Percentiles rank a stretch among this genome's conserved stretches.
Evolutionary conservation across 2,329 filamentous ascomycete genomes (phyloP).

Genomic region (Xylariaceae sp.): DNA sequence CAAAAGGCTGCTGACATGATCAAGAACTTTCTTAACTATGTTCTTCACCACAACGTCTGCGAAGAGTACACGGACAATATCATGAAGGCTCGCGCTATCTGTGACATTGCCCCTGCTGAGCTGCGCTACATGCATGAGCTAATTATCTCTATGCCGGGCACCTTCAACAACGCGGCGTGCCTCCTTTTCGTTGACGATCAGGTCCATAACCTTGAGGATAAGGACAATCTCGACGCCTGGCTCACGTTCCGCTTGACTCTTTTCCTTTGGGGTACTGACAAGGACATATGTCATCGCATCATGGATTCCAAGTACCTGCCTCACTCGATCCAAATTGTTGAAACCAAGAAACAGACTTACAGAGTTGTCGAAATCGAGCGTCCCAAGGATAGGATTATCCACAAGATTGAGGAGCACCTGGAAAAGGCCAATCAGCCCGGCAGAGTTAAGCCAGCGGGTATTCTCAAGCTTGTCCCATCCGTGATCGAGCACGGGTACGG

Average conservation of each 20-base stretch:
- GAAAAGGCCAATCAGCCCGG: constrained; percentile 9
- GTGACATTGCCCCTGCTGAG: constrained; percentile 63
- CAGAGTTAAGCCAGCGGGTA: constrained; percentile 39
- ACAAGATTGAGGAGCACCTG: constrained; percentile 15
- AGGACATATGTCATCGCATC: constrained; percentile 20
- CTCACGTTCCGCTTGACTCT: constrained; percentile 42
- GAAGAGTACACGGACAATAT: constrained; percentile 72
- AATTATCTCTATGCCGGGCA: constrained; percentile 58
- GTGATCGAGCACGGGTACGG: constrained; percentile 46
- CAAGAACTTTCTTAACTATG: constrained; percentile 83
- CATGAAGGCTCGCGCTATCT: constrained; percentile 60
- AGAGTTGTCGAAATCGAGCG: constrained; percentile 53
- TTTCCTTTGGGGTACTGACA: constrained; percentile 23
- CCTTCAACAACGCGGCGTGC: constrained; percentile 75
- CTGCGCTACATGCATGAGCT: constrained; percentile 55
- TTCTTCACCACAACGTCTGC: constrained; percentile 80
- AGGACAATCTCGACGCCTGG: constrained; percentile 34
- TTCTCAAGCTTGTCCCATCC: constrained; percentile 38
- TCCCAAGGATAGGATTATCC: constrained; percentile 16
- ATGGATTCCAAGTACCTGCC: constrained; percentile 13
- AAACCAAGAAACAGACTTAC: constrained; percentile 50
- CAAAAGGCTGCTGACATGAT: constrained; percentile 63
- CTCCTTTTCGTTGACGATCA: constrained; percentile 54
- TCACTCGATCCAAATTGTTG: constrained; percentile 35
- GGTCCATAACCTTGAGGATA: constrained; percentile 19